Base-by-base conservation (phyloP, 257 asterid species). In the Hygrophila difformis region DNA sequence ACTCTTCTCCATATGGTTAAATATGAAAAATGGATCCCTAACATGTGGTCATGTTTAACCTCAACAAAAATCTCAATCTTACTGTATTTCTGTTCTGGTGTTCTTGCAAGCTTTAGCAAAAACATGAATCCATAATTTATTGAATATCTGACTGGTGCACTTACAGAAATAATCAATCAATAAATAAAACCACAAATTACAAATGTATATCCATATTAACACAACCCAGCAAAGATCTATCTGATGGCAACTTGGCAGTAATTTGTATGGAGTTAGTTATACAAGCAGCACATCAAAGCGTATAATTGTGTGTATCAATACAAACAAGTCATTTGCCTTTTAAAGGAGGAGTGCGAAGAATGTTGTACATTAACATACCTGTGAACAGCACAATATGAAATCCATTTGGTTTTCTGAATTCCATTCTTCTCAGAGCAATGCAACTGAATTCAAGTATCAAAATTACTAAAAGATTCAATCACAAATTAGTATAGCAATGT, bases 361-460 rank as follows among this genome's bases (percentile, higher is more conserved):
- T 35, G 49, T 15, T 44, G 56, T 48, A 28, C 36, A 51, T n/a
- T 28, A 8, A 26, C 56, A 11, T 76, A 82, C 99, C 92, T 80
- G 65, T 91, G 99, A 56, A 41, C 64, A 54, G 94, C 84, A 59
- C 99, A 91, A 68, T 73, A 91, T 19, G 96, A 71, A 52, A 74
- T 59, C 87, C 84, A 82, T 76, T 77, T 91, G 49, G 94, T 82
- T 53, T 40, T 56, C 63, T 61, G 87, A 31, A 28, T 44, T 35
- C 96, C 96, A 48, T 78, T 83, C 91, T 67, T 78, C 79, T 78
- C 95, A 16, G 57, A 68, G 78, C 79, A 74, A 67, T 76, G 87
- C 78, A 91, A 51, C 99, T 91, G 93, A 53, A 57, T 33, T 63
- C 51, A 39, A 55, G 63, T 50, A 56, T 51, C 42, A 49, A 37